phyloP scores from a whole-genome alignment of 495 filamentous ascomycete genomes.

The Penicillium pulvis region DNA sequence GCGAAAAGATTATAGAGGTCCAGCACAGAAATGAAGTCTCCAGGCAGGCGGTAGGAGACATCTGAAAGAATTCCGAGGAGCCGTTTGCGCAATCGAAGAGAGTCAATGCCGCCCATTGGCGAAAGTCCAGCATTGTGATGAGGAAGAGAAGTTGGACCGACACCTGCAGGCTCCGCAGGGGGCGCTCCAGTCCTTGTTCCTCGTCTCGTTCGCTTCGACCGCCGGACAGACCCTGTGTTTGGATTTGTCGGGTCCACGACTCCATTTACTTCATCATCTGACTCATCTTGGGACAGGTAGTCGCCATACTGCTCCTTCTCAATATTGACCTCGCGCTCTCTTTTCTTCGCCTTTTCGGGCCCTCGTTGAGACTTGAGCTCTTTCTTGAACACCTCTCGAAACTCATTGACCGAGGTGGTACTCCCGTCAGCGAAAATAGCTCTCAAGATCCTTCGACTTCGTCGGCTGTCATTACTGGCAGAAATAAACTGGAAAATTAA shows the following conservation, averaged over 20 bases:
- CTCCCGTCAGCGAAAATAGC: conserved; percentile 66
- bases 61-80: conserved; percentile 58
- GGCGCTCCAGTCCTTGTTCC: conserved; percentile 28
- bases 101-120: conserved; percentile 54
- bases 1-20: conserved; percentile 70
- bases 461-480: conserved; percentile 37
- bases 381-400: conserved; percentile 60
- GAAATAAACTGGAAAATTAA: conserved; percentile 60
- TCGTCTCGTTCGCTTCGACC: conserved; percentile 39
- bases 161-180: conserved; percentile 3
- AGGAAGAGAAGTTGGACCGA: conserved; percentile 8
- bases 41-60: conserved; percentile 45
- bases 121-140: conserved; percentile 28
- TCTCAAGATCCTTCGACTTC: conserved; percentile 55
- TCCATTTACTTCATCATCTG: conserved; percentile 40
- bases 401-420: conserved; percentile 51
- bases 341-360: conserved; percentile 37
- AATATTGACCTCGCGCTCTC: conserved; percentile 55
- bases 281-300: conserved; percentile 50
- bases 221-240: conserved; percentile 10
- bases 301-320: conserved; percentile 60
- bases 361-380: conserved; percentile 48
- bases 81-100: conserved; percentile 64
- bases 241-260: conserved; percentile 12
- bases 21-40: conserved; percentile 48